phyloP scores from a whole-genome alignment of 2,329 filamentous ascomycete species.

The Penicillium olsonii region DNA sequence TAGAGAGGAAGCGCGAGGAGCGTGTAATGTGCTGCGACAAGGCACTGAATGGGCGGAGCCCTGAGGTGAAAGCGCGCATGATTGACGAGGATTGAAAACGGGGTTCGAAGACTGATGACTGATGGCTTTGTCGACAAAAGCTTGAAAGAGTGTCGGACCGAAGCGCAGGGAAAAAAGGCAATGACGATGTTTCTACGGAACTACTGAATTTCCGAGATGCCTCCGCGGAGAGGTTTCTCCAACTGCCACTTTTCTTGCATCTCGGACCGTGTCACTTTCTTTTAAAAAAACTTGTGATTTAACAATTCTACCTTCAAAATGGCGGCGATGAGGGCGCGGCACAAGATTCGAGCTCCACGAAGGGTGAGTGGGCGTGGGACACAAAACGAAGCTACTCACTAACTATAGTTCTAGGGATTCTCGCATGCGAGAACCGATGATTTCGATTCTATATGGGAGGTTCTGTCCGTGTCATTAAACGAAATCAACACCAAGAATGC shows the following conservation, averaged over 20 bases:
- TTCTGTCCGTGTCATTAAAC: slow-evolving; percentile 72
- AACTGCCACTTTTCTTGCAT: slow-evolving; percentile 1
- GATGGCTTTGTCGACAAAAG: background rate
- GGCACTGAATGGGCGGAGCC: slow-evolving; percentile 26
- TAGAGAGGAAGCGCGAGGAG: slow-evolving; percentile 24
- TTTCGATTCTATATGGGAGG: slow-evolving; percentile 83
- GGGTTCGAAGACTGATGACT: no score
- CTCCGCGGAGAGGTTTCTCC: slow-evolving; percentile 26
- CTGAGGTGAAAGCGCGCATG: slow-evolving; percentile 22
- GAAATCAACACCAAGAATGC: slow-evolving; percentile 94
- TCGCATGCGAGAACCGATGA: slow-evolving; percentile 63
- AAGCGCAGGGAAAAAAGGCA: background rate
- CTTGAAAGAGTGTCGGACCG: background rate
- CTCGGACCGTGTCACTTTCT: background rate
- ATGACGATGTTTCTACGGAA: slow-evolving; percentile 1
- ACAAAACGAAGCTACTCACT: slow-evolving; percentile 11
- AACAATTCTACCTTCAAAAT: slow-evolving; percentile 34
- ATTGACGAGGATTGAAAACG: background rate
- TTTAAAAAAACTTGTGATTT: background rate
- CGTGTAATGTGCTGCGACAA: slow-evolving; percentile 13
- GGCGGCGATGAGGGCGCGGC: slow-evolving; percentile 55
- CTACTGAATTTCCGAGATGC: slow-evolving; percentile 13
- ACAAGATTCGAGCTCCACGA: slow-evolving; percentile 68
- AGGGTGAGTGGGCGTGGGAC: slow-evolving; percentile 53
- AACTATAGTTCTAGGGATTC: slow-evolving; percentile 51